Conservation (phyloP, 75 land plant genomes). For the Pinus taeda region DNA sequence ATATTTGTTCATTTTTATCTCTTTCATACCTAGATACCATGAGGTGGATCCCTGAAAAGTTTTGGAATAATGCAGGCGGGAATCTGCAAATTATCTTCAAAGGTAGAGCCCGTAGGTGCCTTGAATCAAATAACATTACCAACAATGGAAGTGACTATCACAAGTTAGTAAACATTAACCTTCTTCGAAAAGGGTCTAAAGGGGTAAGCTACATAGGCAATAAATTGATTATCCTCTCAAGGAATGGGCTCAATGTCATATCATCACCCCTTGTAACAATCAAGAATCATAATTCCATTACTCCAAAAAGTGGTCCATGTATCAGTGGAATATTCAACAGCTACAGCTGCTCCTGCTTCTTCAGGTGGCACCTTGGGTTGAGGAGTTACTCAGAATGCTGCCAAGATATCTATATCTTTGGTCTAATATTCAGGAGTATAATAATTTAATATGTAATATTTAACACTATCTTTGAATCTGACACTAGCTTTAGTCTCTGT, state of each 20-base stretch:
- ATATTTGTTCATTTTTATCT: conserved; percentile 26
- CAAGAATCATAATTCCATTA: conserved; percentile 20
- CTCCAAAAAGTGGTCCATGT: conserved; percentile 28
- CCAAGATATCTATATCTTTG: not conserved
- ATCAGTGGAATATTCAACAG: conserved; percentile 25
- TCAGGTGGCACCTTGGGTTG: not conserved
- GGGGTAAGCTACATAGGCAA: conserved; percentile 23
- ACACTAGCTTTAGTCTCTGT: too few species aligned
- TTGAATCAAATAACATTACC: conserved; percentile 18
- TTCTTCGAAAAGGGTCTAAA: conserved; percentile 12
- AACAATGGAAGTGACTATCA: conserved; percentile 19
- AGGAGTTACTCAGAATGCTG: not conserved
- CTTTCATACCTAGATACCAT: conserved; percentile 31
- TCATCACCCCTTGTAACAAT: conserved; percentile 25
- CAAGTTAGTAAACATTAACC: conserved; percentile 20
- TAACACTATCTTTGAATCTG: too few species aligned
- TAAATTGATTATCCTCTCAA: conserved; percentile 18
- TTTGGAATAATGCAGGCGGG: conserved; percentile 26
- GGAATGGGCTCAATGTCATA: conserved; percentile 15
- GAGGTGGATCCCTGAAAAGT: conserved; percentile 23
- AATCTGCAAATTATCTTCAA: conserved; percentile 27
- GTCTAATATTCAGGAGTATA: too few species aligned
- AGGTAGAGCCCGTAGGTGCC: conserved; percentile 18
- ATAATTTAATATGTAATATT: too few species aligned
- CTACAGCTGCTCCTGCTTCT: conserved; percentile 11